Evolutionary conservation across 164 flowering plant genomes (phyloP).

Genomic region (Taxillus chinensis): DNA sequence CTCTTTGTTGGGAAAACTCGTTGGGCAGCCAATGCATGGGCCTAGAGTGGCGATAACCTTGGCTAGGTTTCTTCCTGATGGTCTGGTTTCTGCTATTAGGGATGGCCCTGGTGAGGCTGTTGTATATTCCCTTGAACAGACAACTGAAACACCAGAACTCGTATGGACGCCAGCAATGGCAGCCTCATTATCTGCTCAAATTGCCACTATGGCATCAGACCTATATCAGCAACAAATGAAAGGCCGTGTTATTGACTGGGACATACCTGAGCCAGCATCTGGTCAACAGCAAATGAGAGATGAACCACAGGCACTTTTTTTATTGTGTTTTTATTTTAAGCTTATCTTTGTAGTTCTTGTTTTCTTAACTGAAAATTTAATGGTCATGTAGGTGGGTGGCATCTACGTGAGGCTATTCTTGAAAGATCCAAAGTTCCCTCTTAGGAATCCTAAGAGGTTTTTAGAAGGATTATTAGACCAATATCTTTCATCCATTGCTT

Average conservation of each 20-base stretch:
- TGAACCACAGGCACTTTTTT: slow-evolving; percentile 80
- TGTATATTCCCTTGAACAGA: slow-evolving; percentile 76
- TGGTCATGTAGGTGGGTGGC: slow-evolving; percentile 80
- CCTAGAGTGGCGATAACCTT: slow-evolving; percentile 96
- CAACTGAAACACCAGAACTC: slow-evolving; percentile 85
- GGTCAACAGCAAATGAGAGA: slow-evolving; percentile 95
- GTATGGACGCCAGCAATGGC: slow-evolving; percentile 96
- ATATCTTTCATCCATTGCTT: slow-evolving; percentile 84
- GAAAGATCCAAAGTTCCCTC: slow-evolving; percentile 96
- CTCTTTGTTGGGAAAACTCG: slow-evolving; percentile 90
- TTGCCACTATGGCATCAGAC: slow-evolving; percentile 91
- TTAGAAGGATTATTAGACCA: slow-evolving; percentile 96
- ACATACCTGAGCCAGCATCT: slow-evolving; percentile 92
- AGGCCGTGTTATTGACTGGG: slow-evolving; percentile 97
- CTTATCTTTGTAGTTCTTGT: background rate
- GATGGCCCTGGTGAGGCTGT: slow-evolving; percentile 99
- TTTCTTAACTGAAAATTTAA: background rate
- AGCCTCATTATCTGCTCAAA: slow-evolving; percentile 84
- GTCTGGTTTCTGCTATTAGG: slow-evolving; percentile 74
- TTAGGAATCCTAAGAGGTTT: slow-evolving; percentile 97
- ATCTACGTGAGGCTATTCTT: slow-evolving; percentile 92
- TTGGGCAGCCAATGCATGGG: slow-evolving; percentile 98
- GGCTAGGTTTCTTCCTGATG: slow-evolving; percentile 96
- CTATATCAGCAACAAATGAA: slow-evolving; percentile 88
- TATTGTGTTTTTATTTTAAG: background rate